Evolutionary conservation across 176 grass and related monocot genomes (phyloP).

Genomic region (Melocanna baccifera): DNA sequence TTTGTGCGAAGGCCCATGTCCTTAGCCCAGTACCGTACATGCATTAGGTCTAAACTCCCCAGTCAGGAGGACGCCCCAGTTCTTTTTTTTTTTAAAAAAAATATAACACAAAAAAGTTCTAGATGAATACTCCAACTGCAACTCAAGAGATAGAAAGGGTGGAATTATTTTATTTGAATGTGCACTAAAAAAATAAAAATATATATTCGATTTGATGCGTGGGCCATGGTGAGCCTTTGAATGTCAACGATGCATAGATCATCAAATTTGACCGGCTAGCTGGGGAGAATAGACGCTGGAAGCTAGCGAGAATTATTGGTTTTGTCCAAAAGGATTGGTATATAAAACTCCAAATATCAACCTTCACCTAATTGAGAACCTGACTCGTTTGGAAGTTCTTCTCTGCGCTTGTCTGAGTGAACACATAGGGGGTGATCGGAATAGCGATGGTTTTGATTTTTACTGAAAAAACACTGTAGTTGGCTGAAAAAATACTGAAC

Average conservation of each 20-base stretch:
- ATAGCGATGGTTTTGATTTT: too few species aligned
- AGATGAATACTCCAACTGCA: not conserved
- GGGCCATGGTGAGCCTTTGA: not conserved
- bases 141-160: not conserved
- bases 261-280: conserved; percentile 3
- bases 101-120: not conserved
- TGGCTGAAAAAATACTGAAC: too few species aligned
- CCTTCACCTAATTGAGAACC: not conserved
- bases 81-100: not conserved
- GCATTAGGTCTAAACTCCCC: not conserved
- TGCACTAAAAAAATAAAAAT: not conserved
- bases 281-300: not conserved
- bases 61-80: not conserved
- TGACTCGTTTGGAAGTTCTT: not conserved
- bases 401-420: too few species aligned
- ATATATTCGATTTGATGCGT: not conserved
- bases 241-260: not conserved
- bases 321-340: not conserved
- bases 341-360: not conserved
- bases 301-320: conserved; percentile 12
- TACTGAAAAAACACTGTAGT: too few species aligned
- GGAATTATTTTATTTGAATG: too few species aligned
- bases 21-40: not conserved
- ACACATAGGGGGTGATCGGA: too few species aligned
- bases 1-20: not conserved